Evolutionary conservation across 306 rosid genomes (phyloP), one percentile per base, ranked within the genome.

Genomic region (Senna tora): DNA sequence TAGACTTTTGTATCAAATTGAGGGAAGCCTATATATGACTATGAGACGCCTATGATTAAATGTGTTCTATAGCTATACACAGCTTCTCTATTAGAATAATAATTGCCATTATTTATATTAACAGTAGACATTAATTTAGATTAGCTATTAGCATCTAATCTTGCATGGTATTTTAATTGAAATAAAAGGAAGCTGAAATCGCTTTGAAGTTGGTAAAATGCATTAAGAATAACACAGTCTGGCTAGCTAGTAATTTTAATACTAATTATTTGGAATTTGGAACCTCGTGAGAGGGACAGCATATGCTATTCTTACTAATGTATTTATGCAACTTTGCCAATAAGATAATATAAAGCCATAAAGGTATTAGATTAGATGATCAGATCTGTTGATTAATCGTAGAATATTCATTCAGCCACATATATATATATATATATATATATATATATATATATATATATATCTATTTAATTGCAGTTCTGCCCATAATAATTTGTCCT

Each of bases 331-430:
- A 33, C 42, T 54, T 33, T 72, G 68, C 63, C 77, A 72, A 73
- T 61, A 30, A 62, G 41, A 67, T 41, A 41, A 41, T 10, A 0
- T 15, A 67, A 64, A 45, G 61, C 53, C 63, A 6, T 54, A 39
- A 69, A 74, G 78, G 46, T 41, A 10, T 25, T 41, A 41, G 46
- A 41, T n/a, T n/a, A n/a, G 9, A 30, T 28, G 21, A 62, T 70
- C 32, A 34, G 25, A 77, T 62, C 17, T 19, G 43, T 58, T 45
- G 65, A 61, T 16, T n/a, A n/a, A n/a, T n/a, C 36, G 21, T 63
- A 12, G 74, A 75, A 80, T 80, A 80, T 75, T 56, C 71, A 30
- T 25, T 25, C 30, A 25, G 30, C 30, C 30, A 25, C 2, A 25
- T 3, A 25, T 25, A 25, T 25, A n/a, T n/a, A n/a, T n/a, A n/a